Evolutionary conservation across 2,329 filamentous ascomycete species (phyloP).

Genomic region (Penicillium olsonii): DNA sequence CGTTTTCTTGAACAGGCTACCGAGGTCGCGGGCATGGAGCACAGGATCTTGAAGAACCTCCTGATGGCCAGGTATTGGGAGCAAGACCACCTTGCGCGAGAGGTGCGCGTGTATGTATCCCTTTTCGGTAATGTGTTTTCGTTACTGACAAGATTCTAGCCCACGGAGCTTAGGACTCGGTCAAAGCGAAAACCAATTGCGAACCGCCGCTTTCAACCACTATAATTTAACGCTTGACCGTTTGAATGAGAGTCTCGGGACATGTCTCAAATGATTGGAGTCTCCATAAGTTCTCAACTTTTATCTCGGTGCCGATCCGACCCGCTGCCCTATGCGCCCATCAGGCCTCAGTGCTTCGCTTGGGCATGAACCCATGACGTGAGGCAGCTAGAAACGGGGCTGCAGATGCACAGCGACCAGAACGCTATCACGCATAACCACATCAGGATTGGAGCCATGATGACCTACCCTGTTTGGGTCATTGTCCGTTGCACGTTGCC

Average conservation of each 20-base stretch:
- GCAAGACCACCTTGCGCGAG: slow-evolving; percentile 32
- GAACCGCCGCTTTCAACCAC: slow-evolving; percentile 40
- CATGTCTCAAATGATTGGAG: slow-evolving; percentile 40
- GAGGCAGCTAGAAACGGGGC: slow-evolving; percentile 14
- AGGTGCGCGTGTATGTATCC: slow-evolving; percentile 34
- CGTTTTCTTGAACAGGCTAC: slow-evolving; percentile 47
- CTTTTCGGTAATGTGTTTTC: slow-evolving; percentile 8
- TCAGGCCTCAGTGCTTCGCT: slow-evolving; percentile 23
- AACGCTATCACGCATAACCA: slow-evolving; percentile 1
- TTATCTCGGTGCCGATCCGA: slow-evolving; percentile 10
- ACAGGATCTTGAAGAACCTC: slow-evolving; percentile 50
- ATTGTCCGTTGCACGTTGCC: not conserved
- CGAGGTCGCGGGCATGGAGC: slow-evolving; percentile 44
- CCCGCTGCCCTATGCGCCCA: slow-evolving; percentile 17
- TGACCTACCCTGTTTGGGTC: not conserved
- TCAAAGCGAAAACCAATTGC: slow-evolving; percentile 30
- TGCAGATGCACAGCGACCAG: slow-evolving; percentile 6
- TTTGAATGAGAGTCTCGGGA: slow-evolving; percentile 51
- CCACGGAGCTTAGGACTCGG: slow-evolving; percentile 31
- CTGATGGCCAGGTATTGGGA: slow-evolving; percentile 48
- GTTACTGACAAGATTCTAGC: slow-evolving; percentile 29
- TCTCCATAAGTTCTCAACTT: slow-evolving; percentile 4
- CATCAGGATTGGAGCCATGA: not conserved
- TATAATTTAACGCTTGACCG: slow-evolving; percentile 48
- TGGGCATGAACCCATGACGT: slow-evolving; percentile 22